Percentiles rank a stretch among this genome's conserved stretches.
Evolutionary conservation across 257 asterid species (phyloP).

Genomic region (Verbascum thapsus): DNA sequence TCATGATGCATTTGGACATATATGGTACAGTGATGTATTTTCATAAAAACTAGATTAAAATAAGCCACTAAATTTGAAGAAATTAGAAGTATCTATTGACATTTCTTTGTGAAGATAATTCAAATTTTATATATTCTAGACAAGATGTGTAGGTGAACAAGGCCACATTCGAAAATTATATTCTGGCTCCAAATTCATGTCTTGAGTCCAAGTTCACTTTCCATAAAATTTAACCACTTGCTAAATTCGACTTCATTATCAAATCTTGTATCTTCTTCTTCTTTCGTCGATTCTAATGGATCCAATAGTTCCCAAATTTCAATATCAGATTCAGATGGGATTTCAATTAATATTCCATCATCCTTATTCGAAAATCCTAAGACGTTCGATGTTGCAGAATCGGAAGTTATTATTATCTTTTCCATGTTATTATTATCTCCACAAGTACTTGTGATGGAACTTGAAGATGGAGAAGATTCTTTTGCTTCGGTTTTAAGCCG

Average conservation of each 20-base stretch:
- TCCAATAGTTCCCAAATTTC: slow-evolving; percentile 48
- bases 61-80: no score
- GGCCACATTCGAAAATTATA: no score
- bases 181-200: no score
- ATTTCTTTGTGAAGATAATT: no score
- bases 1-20: no score
- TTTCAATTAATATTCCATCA: slow-evolving; percentile 19
- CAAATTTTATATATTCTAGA: no score
- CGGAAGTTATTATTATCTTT: background rate
- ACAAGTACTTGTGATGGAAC: slow-evolving; percentile 19
- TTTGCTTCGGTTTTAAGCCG: slow-evolving; percentile 22
- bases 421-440: background rate
- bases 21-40: no score
- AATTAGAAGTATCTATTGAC: no score
- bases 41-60: no score
- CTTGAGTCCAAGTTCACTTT: slow-evolving; percentile 67
- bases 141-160: no score
- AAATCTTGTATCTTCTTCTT: background rate
- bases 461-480: slow-evolving; percentile 24
- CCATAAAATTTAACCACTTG: slow-evolving; percentile 56
- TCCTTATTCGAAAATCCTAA: background rate
- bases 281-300: slow-evolving; percentile 15
- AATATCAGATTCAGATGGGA: slow-evolving; percentile 36
- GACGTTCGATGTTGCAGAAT: slow-evolving; percentile 12
- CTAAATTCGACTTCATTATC: slow-evolving; percentile 28